Evolutionary conservation across 768 basidiomycete species (phyloP).

Genomic region (Boletus rubescentipes): DNA sequence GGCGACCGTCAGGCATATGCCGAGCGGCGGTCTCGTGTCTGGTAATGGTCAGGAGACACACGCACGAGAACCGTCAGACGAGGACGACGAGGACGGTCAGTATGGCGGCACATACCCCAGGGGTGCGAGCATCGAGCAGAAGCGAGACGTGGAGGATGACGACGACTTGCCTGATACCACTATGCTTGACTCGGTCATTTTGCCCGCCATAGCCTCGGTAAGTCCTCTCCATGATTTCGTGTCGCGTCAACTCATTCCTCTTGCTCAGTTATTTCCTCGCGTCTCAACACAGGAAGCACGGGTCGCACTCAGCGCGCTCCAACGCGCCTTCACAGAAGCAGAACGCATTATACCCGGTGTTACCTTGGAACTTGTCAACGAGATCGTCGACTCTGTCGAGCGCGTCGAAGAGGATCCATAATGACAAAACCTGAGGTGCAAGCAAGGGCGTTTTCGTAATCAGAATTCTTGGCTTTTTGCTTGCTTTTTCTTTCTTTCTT

Average conservation of each 20-base stretch:
- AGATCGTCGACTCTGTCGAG: slow-evolving; percentile 91
- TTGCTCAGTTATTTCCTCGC: slow-evolving; percentile 77
- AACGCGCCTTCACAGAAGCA: slow-evolving; percentile 91
- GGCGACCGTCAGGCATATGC: slow-evolving; percentile 67
- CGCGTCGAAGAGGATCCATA: slow-evolving; percentile 73
- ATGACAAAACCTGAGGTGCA: slow-evolving; percentile 1
- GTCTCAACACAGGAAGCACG: slow-evolving; percentile 92
- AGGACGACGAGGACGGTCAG: slow-evolving; percentile 64
- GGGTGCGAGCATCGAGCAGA: slow-evolving; percentile 37
- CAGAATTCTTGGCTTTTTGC: slow-evolving; percentile 18
- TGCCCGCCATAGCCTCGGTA: slow-evolving; percentile 96
- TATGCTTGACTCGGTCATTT: slow-evolving; percentile 94
- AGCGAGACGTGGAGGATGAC: slow-evolving; percentile 51
- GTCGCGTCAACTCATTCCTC: slow-evolving; percentile 5
- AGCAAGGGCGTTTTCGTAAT: background rate
- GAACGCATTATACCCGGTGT: slow-evolving; percentile 96
- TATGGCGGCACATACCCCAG: slow-evolving; percentile 50
- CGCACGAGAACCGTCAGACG: slow-evolving; percentile 55
- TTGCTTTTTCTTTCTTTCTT: slow-evolving; percentile 5
- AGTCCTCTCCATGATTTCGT: slow-evolving; percentile 29
- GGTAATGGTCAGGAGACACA: slow-evolving; percentile 31
- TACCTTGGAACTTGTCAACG: slow-evolving; percentile 87
- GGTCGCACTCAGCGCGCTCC: slow-evolving; percentile 78
- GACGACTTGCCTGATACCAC: slow-evolving; percentile 68
- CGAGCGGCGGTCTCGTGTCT: slow-evolving; percentile 25